Evolutionary conservation across 2,329 filamentous ascomycete genomes (phyloP).

Genomic region (Alternaria hordeiaustralica): DNA sequence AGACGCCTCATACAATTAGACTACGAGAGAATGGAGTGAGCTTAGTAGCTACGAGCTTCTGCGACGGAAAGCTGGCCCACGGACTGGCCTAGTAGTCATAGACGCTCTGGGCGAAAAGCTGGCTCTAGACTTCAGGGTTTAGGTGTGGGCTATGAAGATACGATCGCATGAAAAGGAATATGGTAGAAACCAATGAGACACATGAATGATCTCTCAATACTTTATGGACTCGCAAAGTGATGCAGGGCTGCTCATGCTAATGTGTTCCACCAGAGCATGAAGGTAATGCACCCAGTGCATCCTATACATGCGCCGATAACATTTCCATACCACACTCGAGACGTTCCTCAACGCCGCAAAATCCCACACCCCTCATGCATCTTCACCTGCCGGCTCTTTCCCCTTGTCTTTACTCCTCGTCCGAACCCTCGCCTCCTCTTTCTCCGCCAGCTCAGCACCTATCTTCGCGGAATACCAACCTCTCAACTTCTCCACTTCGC

Average conservation of each 20-base stretch:
- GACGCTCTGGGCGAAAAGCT: neutral
- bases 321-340: neutral
- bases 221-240: constrained; percentile 2
- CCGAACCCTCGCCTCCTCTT: constrained; percentile 17
- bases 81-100: constrained; percentile 2
- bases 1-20: constrained; percentile 7
- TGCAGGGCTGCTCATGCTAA: neutral
- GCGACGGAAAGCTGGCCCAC: neutral
- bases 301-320: neutral
- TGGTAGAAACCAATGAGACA: constrained; percentile 30
- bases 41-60: constrained; percentile 3
- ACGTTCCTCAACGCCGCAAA: neutral
- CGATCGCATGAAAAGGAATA: constrained; percentile 25
- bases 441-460: constrained; percentile 20
- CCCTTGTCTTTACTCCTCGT: constrained; percentile 23
- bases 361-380: neutral
- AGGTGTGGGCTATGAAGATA: constrained; percentile 21
- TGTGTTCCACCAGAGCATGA: neutral
- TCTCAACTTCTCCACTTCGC: constrained; percentile 49
- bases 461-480: constrained; percentile 46
- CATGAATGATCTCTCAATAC: constrained; percentile 28
- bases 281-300: neutral
- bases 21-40: neutral
- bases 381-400: constrained; percentile 4
- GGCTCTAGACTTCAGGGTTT: neutral